phyloP scores from a whole-genome alignment of 2,329 filamentous ascomycete species.

The Cladobotryum mycophilum region DNA sequence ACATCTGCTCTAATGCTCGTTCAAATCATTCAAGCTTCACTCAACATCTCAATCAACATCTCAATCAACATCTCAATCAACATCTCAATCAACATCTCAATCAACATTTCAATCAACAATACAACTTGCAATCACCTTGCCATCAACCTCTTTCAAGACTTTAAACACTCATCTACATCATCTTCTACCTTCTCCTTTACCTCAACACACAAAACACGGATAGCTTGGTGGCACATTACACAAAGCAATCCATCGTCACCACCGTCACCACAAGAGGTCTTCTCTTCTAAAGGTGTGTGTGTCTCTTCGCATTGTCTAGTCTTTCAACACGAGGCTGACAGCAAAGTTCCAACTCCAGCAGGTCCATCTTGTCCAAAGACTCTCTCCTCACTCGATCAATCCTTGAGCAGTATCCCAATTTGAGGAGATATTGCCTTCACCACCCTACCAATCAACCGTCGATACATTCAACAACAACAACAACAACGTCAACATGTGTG shows the following conservation, averaged over 20 bases:
- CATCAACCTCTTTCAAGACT: background rate
- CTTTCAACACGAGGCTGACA: slow-evolving; percentile 1
- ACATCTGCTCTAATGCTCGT: slow-evolving; percentile 7
- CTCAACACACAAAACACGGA: too few species aligned
- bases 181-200: background rate
- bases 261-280: background rate
- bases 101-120: too few species aligned
- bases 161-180: background rate
- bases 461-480: slow-evolving; percentile 4
- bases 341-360: background rate
- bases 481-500: slow-evolving; percentile 25
- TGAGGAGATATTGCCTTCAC: background rate
- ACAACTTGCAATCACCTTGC: background rate
- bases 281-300: background rate
- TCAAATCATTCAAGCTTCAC: slow-evolving; percentile 7
- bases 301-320: background rate
- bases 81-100: slow-evolving; percentile 1
- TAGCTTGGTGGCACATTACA: background rate
- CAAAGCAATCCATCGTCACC: background rate
- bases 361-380: background rate
- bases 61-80: slow-evolving; percentile 1
- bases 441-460: background rate
- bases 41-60: slow-evolving; percentile 1
- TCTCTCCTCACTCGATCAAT: background rate
- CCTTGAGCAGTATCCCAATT: background rate